Evolutionary conservation across 2,329 filamentous ascomycete species (phyloP).

Genomic region (Ceratocystis ficicola): DNA sequence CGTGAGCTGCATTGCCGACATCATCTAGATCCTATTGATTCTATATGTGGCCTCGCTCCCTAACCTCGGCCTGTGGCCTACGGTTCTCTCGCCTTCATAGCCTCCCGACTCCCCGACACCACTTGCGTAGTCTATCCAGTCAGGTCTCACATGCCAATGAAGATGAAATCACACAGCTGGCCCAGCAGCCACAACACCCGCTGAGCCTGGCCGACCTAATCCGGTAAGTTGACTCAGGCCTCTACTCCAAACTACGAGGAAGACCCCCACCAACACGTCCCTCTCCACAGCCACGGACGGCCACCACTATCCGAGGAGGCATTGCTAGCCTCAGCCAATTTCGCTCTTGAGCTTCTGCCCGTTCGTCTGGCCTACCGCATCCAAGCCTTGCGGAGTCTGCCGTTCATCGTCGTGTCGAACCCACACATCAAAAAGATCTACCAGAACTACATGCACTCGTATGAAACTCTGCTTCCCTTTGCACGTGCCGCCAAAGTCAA

Average conservation of each 20-base stretch:
- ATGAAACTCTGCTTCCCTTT: constrained; percentile 83
- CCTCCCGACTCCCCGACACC: background rate
- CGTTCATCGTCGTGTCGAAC: constrained; percentile 97
- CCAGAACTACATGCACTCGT: constrained; percentile 86
- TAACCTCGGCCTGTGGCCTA: too few relatives aligned
- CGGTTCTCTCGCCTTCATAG: background rate
- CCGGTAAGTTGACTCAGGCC: constrained; percentile 44
- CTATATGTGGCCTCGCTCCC: too few relatives aligned
- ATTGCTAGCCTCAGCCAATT: constrained; percentile 83
- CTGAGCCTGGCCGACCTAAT: constrained; percentile 81
- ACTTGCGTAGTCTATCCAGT: background rate
- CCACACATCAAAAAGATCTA: constrained; percentile 90
- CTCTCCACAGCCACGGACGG: constrained; percentile 50
- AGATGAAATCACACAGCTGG: constrained; percentile 66
- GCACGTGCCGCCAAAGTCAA: constrained; percentile 34
- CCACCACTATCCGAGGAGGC: constrained; percentile 71
- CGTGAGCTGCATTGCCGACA: too few relatives aligned
- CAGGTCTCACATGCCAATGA: constrained; percentile 40
- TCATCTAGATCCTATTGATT: too few relatives aligned
- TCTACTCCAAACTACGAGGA: background rate
- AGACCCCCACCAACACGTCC: background rate
- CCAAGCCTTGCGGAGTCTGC: constrained; percentile 80
- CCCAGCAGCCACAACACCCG: constrained; percentile 64
- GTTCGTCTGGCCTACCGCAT: constrained; percentile 89
- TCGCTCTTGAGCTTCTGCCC: constrained; percentile 83